Base-by-base conservation (phyloP, 305 asterid species). In the Ajuga reptans region DNA sequence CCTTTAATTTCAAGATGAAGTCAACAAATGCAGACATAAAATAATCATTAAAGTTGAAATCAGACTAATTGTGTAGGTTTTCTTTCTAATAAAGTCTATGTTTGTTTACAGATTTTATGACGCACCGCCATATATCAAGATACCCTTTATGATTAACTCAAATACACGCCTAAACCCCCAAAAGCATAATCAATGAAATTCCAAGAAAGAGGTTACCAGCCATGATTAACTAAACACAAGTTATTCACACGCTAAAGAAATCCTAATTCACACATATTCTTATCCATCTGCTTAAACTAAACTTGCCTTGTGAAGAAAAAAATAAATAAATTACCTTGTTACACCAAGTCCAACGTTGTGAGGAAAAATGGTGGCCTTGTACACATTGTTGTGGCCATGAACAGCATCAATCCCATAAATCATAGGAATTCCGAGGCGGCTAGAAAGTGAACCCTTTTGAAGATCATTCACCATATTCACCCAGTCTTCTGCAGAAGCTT, bases 291-390 rank as follows among this genome's bases (percentile, higher is more conserved):
- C 17, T 8, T 27, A n/a, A 1, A 4, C 2, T 27, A 63, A 8
- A 74, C 85, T 79, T 84, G 80, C 92, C 89, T 84, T 45, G 92
- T 86, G 64, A 77, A 87, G 49, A 7, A 1, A 39, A 39, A 39
- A 0, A 9, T 7, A 39, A 7, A 9, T 1, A 39, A 39, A 39
- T 31, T 86, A 80, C 92, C 92, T 84, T 39, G 92, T 86, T 59
- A 77, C 90, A 53, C 92, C 92, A 65, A 86, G 90, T 2, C 92
- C 92, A 64, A 86, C 85, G 71, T 86, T 86, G 81, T 86, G 92
- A 73, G 92, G 92, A 18, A 86, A 86, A 54, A 86, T 77, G 18
- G 92, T 86, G 2, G 92, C 89, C 11, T 78, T 78, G 29, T 86
- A 84, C 34, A 84, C 92, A 71, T 79, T 86, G 82, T 83, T 86